These are phyloP conservation scores for Hypericum perforatum DNA, from an alignment of 345 rosid genomes.

Conservation along the genomic window DNA sequence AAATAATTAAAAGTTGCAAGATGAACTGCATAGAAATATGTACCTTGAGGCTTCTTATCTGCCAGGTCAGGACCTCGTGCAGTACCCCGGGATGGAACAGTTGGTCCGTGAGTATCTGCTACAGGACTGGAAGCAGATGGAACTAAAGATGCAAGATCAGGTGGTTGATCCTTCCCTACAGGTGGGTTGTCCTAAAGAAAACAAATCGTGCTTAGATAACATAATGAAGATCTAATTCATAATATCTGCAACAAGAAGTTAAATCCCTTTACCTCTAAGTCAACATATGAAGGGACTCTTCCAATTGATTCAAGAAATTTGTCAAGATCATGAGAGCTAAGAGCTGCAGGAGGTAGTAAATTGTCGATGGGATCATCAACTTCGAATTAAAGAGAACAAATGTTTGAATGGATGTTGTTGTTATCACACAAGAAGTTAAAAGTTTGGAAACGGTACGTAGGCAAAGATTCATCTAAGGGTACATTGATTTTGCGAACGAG, in stretches of 20 bases:
- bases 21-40: too few relatives aligned
- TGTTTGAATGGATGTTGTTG: too few relatives aligned
- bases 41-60: conserved; percentile 47
- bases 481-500: too few relatives aligned
- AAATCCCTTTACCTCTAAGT: conserved; percentile 55
- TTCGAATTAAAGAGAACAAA: too few relatives aligned
- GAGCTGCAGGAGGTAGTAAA: conserved; percentile 37
- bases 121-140: conserved; percentile 47
- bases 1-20: too few relatives aligned
- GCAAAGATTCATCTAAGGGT: too few relatives aligned
- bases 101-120: conserved; percentile 38
- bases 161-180: conserved; percentile 91
- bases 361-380: too few relatives aligned
- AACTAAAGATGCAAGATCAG: conserved; percentile 73
- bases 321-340: conserved; percentile 48
- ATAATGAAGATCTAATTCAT: neutral
- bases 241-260: conserved; percentile 5
- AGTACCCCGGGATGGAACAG: conserved; percentile 23
- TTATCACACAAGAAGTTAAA: too few relatives aligned
- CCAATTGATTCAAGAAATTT: conserved; percentile 65
- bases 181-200: conserved; percentile 56
- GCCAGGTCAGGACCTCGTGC: conserved; percentile 20
- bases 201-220: neutral
- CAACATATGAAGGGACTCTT: conserved; percentile 53
- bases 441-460: too few relatives aligned